These are phyloP conservation scores for Juglanconis oblonga DNA, from an alignment of 2,329 filamentous ascomycete species.

Conservation along the genomic window DNA sequence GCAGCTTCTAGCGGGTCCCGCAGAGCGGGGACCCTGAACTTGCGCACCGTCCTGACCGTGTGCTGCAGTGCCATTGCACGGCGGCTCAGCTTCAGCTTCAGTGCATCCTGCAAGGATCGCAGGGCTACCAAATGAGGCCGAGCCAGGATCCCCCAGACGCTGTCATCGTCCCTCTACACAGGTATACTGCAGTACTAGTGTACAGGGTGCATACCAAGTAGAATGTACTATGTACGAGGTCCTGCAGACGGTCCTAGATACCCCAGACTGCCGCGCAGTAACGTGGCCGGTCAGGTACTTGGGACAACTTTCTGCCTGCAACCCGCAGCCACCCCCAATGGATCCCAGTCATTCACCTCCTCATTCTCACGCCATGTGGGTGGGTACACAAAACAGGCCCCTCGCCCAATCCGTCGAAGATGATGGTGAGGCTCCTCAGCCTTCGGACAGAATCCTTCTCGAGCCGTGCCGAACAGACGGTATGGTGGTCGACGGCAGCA, in stretches of 20 bases:
- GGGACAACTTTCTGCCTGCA: background rate
- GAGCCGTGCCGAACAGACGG: background rate
- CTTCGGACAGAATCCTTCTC: background rate
- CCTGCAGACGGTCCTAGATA: background rate
- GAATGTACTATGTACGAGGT: background rate
- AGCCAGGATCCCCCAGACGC: background rate
- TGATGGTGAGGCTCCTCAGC: background rate
- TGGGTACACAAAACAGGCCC: background rate
- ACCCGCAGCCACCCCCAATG: background rate
- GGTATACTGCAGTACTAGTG: background rate
- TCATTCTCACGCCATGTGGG: conserved; percentile 4
- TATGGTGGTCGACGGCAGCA: background rate
- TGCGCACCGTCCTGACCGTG: background rate
- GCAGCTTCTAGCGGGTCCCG: background rate
- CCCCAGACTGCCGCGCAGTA: background rate
- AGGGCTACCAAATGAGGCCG: background rate
- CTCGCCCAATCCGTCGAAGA: background rate
- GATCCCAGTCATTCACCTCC: background rate
- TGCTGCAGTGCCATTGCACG: conserved; percentile 1
- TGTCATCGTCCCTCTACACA: background rate
- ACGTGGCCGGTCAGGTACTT: background rate
- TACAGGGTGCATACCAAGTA: background rate
- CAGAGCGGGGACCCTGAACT: background rate
- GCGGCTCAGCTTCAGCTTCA: background rate
- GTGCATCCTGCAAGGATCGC: background rate